Percentiles rank a stretch among this genome's conserved stretches.
Conservation (phyloP, 805 yeast species). For the Clavispora asparagi region DNA sequence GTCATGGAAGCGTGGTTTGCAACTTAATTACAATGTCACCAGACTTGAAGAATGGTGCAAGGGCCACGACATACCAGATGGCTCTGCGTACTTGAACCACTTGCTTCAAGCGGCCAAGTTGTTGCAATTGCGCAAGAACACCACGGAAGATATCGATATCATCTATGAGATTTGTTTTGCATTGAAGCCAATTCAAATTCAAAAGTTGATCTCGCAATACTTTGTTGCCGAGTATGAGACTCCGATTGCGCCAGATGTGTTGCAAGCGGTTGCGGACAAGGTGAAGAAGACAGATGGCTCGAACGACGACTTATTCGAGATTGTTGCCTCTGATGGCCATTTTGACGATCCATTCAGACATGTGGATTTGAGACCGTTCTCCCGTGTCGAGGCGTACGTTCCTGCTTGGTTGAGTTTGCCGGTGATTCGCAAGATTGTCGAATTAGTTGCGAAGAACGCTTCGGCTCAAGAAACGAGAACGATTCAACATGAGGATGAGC, state of each 20-base stretch:
- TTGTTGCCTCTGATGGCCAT: slow-evolving; percentile 65
- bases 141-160: slow-evolving; percentile 83
- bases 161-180: slow-evolving; percentile 93
- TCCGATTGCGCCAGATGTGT: slow-evolving; percentile 78
- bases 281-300: slow-evolving; percentile 58
- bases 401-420: slow-evolving; percentile 94
- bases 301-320: slow-evolving; percentile 61
- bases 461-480: slow-evolving; percentile 51
- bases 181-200: slow-evolving; percentile 91
- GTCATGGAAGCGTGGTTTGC: slow-evolving; percentile 97
- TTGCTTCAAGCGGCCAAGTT: slow-evolving; percentile 90
- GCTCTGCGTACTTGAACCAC: slow-evolving; percentile 77
- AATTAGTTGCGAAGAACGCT: slow-evolving; percentile 80
- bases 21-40: slow-evolving; percentile 92
- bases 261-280: slow-evolving; percentile 73
- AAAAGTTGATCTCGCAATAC: slow-evolving; percentile 84
- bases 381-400: slow-evolving; percentile 81
- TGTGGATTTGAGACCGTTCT: slow-evolving; percentile 70
- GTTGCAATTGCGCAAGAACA: slow-evolving; percentile 84
- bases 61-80: slow-evolving; percentile 85
- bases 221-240: slow-evolving; percentile 91
- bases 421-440: slow-evolving; percentile 80
- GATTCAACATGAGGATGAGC: neutral
- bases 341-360: slow-evolving; percentile 80
- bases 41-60: slow-evolving; percentile 98